Conservation (phyloP, 345 rosid genomes). For the Salix suchowensis region DNA sequence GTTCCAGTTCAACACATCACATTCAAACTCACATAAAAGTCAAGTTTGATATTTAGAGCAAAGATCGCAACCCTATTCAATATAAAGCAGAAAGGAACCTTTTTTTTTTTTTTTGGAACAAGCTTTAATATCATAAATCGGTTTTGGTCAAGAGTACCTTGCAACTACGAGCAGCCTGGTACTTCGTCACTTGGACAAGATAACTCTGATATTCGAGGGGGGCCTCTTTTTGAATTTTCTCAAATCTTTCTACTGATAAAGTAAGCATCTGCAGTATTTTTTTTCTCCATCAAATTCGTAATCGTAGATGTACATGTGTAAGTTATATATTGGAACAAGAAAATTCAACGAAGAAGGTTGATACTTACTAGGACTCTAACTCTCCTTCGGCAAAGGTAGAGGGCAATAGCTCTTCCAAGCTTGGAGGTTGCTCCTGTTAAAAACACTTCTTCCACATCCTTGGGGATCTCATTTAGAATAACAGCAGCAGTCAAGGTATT, state of each 20-base stretch:
- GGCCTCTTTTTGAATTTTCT: constrained; percentile 82
- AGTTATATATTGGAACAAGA: not conserved
- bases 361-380: constrained; percentile 78
- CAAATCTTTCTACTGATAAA: constrained; percentile 72
- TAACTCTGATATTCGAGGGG: constrained; percentile 66
- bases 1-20: not conserved
- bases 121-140: not conserved
- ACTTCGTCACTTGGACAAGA: constrained; percentile 90
- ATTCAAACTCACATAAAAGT: not conserved
- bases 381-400: constrained; percentile 73
- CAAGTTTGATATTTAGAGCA: not conserved
- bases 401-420: constrained; percentile 96
- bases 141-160: constrained; percentile 42
- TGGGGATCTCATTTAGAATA: constrained; percentile 68
- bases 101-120: too few species aligned
- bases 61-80: not conserved
- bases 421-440: constrained; percentile 97
- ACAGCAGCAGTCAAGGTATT: constrained; percentile 97
- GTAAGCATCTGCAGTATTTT: constrained; percentile 72
- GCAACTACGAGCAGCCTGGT: constrained; percentile 81
- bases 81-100: too few species aligned
- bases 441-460: constrained; percentile 77
- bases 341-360: not conserved
- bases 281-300: not conserved
- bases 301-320: too few species aligned